These are phyloP conservation scores for Lachnum nothofagi DNA, from an alignment of 2,329 filamentous ascomycete species.

Conservation along the genomic window DNA sequence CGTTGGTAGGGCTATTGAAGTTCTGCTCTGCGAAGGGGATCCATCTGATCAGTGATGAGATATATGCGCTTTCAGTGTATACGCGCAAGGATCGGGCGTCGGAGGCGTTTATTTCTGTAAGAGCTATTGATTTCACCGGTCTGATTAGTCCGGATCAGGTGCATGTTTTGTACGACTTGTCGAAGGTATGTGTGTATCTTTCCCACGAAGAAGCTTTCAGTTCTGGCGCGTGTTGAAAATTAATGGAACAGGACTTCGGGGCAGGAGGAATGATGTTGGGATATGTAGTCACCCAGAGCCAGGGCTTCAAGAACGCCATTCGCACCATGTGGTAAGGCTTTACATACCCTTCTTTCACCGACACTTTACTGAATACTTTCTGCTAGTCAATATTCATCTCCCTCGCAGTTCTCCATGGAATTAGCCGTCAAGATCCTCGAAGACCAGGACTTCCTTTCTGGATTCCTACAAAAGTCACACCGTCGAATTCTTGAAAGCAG, in stretches of 20 bases:
- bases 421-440: constrained; percentile 32
- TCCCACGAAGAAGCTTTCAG: neutral
- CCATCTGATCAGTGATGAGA: constrained; percentile 32
- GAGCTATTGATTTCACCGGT: constrained; percentile 40
- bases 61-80: constrained; percentile 44
- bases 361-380: neutral
- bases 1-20: neutral
- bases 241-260: constrained; percentile 35
- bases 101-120: constrained; percentile 44
- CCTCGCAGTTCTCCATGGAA: constrained; percentile 1
- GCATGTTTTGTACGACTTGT: constrained; percentile 36
- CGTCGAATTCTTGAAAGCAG: constrained; percentile 39
- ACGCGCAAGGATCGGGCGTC: constrained; percentile 30
- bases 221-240: too few relatives aligned
- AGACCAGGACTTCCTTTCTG: constrained; percentile 35
- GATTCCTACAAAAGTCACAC: constrained; percentile 40
- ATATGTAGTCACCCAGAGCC: constrained; percentile 34
- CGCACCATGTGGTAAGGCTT: constrained; percentile 1
- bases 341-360: neutral
- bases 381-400: constrained; percentile 20
- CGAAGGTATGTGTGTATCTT: constrained; percentile 9
- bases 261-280: constrained; percentile 40
- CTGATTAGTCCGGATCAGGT: constrained; percentile 43
- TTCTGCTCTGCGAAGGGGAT: constrained; percentile 3
- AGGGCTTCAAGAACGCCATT: constrained; percentile 3